Conservation (phyloP, 139 green algal species). For the Astrephomene gubernaculifera region DNA sequence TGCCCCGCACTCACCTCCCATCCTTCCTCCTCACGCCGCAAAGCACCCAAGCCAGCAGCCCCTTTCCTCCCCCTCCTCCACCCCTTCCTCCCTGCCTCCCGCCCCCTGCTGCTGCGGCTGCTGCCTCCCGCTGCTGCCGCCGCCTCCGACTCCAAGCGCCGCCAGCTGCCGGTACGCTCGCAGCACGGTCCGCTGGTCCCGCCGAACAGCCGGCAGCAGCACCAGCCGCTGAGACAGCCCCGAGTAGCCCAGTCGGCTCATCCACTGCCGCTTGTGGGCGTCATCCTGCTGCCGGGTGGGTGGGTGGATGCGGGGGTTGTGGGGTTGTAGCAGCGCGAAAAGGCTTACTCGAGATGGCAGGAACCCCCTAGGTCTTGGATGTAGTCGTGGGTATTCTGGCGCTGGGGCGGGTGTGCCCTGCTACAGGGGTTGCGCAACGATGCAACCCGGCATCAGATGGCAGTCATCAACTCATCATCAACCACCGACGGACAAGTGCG, state of each 20-base stretch:
- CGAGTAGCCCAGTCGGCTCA: background rate
- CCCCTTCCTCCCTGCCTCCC: too few relatives aligned
- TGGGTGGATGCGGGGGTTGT: too few relatives aligned
- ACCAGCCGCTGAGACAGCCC: constrained; percentile 22
- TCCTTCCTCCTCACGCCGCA: too few relatives aligned
- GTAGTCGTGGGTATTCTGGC: too few relatives aligned
- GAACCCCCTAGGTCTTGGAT: too few relatives aligned
- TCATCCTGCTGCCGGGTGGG: background rate
- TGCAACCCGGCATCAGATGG: background rate
- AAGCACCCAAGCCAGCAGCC: too few relatives aligned
- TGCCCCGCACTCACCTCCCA: too few relatives aligned
- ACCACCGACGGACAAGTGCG: too few relatives aligned
- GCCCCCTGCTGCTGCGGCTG: too few relatives aligned
- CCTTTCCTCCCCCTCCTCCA: too few relatives aligned
- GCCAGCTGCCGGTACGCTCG: constrained; percentile 3
- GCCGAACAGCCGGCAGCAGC: background rate
- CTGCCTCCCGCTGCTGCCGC: background rate
- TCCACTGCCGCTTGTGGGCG: background rate
- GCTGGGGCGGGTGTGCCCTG: background rate
- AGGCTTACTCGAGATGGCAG: background rate
- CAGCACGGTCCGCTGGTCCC: background rate
- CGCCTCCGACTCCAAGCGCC: background rate
- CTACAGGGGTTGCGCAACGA: background rate
- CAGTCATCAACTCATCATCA: too few relatives aligned
- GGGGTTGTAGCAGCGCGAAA: background rate